Evolutionary conservation across 345 rosid genomes (phyloP).

Genomic region (Durio zibethinus): DNA sequence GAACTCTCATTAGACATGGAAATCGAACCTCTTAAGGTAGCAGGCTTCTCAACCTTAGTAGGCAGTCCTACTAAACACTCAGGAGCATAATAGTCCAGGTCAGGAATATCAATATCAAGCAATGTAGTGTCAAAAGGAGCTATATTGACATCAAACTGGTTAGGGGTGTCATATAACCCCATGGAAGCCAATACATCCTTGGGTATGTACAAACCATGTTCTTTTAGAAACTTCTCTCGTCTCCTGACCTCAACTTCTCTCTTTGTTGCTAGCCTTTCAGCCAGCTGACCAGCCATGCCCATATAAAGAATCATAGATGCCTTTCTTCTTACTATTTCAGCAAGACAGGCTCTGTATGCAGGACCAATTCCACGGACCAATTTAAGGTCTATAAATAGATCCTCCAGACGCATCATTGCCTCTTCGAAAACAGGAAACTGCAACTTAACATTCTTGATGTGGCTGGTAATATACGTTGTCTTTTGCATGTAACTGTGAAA

Average conservation of each 20-base stretch:
- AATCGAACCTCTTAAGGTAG: conserved; percentile 59
- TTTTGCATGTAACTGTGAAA: conserved; percentile 84
- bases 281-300: conserved; percentile 99
- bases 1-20: conserved; percentile 63
- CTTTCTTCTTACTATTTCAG: conserved; percentile 89
- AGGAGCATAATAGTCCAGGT: conserved; percentile 81
- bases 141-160: conserved; percentile 87
- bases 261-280: conserved; percentile 88
- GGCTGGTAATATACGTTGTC: conserved; percentile 56
- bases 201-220: conserved; percentile 62
- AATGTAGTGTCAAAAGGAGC: conserved; percentile 78
- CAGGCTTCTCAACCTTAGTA: conserved; percentile 40
- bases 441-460: conserved; percentile 81
- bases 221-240: conserved; percentile 82
- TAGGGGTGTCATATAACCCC: conserved; percentile 88
- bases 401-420: conserved; percentile 80
- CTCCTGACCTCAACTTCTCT: conserved; percentile 86
- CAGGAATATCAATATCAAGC: conserved; percentile 73
- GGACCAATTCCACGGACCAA: conserved; percentile 77
- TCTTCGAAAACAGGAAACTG: conserved; percentile 96
- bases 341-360: conserved; percentile 95
- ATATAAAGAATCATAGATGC: conserved; percentile 92
- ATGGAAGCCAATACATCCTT: conserved; percentile 73
- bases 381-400: conserved; percentile 65
- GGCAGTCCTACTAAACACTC: conserved; percentile 63